These are phyloP conservation scores for Sarocladium strictum DNA, from an alignment of 2,329 filamentous ascomycete genomes.

Conservation along the genomic window DNA sequence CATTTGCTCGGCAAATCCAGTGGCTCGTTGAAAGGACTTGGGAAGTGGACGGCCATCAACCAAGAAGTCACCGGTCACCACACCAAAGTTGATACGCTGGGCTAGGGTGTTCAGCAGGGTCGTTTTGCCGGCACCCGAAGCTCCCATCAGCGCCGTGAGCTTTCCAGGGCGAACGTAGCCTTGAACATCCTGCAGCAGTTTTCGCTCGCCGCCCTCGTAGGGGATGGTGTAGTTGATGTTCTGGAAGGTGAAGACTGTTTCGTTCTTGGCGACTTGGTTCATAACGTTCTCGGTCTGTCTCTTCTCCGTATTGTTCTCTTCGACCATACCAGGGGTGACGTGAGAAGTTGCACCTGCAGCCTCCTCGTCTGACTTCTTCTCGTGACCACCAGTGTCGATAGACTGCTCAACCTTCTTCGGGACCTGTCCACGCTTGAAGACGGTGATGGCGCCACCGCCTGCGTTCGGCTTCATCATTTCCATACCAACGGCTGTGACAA, in stretches of 20 bases:
- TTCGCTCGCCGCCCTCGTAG: constrained; percentile 57
- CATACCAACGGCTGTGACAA: constrained; percentile 63
- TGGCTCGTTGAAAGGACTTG: constrained; percentile 72
- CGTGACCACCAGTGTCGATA: constrained; percentile 44
- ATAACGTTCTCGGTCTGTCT: constrained; percentile 26
- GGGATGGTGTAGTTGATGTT: constrained; percentile 45
- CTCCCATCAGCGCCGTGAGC: constrained; percentile 71
- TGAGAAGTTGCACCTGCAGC: constrained; percentile 19
- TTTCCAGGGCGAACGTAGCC: constrained; percentile 83
- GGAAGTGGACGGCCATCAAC: constrained; percentile 69
- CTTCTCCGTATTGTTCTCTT: constrained; percentile 18
- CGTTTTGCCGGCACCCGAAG: constrained; percentile 60
- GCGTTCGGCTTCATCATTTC: constrained; percentile 59
- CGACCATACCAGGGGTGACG: constrained; percentile 59
- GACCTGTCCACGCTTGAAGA: constrained; percentile 58
- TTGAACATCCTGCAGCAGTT: constrained; percentile 69
- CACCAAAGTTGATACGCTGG: constrained; percentile 69
- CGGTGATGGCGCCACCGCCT: constrained; percentile 52
- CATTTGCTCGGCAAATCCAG: constrained; percentile 62
- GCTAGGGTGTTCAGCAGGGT: constrained; percentile 69
- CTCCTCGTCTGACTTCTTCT: constrained; percentile 46
- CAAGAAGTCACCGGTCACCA: constrained; percentile 71
- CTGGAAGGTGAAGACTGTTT: constrained; percentile 50
- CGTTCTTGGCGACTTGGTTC: constrained; percentile 53
- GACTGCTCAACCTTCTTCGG: constrained; percentile 51